Conservation (phyloP, 2,329 filamentous ascomycete genomes). For the Zymoseptoria pseudotritici region DNA sequence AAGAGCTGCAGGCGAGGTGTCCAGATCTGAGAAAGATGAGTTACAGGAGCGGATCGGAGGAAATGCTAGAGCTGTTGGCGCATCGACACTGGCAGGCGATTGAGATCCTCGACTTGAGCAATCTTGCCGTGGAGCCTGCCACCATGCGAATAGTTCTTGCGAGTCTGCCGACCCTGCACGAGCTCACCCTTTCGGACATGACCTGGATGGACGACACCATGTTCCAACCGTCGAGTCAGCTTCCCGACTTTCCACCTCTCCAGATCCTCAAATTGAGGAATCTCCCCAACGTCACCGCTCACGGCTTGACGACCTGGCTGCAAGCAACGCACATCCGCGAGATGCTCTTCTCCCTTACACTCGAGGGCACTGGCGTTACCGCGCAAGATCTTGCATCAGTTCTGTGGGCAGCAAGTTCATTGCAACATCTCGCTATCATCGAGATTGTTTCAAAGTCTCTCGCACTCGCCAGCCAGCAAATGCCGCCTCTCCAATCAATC, state of each 20-base stretch:
- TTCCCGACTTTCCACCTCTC: slow-evolving; percentile 68
- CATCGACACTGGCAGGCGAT: slow-evolving; percentile 62
- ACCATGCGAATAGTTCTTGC: slow-evolving; percentile 65
- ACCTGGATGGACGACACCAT: slow-evolving; percentile 67
- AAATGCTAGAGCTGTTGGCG: slow-evolving; percentile 63
- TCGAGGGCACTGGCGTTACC: slow-evolving; percentile 65
- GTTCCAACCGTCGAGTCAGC: slow-evolving; percentile 55
- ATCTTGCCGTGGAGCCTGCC: slow-evolving; percentile 61
- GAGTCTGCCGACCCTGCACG: slow-evolving; percentile 58
- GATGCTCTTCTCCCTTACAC: slow-evolving; percentile 58
- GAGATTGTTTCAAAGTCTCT: slow-evolving; percentile 52
- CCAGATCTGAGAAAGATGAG: slow-evolving; percentile 82
- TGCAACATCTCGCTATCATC: slow-evolving; percentile 53
- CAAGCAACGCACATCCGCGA: slow-evolving; percentile 52
- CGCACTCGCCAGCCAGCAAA: slow-evolving; percentile 40
- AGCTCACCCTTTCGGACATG: slow-evolving; percentile 66
- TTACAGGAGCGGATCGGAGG: slow-evolving; percentile 71
- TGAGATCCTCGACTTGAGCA: slow-evolving; percentile 64
- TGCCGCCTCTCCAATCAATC: slow-evolving; percentile 60
- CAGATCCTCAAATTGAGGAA: slow-evolving; percentile 66
- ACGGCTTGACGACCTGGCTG: slow-evolving; percentile 64
- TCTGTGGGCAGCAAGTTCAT: slow-evolving; percentile 49
- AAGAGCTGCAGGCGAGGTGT: slow-evolving; percentile 79
- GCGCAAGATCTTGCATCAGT: slow-evolving; percentile 55
- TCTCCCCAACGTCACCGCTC: slow-evolving; percentile 61